Evolutionary conservation across 441 rosid genomes (phyloP).

Genomic region (Croton laevigatus): DNA sequence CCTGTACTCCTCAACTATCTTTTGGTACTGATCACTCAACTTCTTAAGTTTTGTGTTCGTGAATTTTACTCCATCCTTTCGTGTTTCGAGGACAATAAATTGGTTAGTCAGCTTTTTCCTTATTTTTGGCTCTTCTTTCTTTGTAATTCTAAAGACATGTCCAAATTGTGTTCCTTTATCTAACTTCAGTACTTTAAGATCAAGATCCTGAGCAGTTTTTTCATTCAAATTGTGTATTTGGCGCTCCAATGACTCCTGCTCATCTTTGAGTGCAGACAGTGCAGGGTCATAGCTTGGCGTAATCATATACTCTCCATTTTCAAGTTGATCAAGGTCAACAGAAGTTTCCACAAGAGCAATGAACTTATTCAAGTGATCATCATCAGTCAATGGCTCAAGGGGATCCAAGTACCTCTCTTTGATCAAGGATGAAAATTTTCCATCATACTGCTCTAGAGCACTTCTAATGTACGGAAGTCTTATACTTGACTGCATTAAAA

Average conservation of each 20-base stretch:
- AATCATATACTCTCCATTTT: constrained; percentile 96
- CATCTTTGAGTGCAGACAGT: constrained; percentile 62
- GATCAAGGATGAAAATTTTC: constrained; percentile 67
- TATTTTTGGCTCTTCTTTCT: constrained; percentile 97
- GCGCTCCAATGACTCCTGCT: constrained; percentile 70
- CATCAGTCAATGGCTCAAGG: constrained; percentile 55
- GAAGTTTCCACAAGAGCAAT: constrained; percentile 80
- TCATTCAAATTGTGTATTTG: constrained; percentile 81
- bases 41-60: constrained; percentile 93
- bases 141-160: constrained; percentile 93
- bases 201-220: constrained; percentile 73
- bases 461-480: constrained; percentile 82
- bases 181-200: constrained; percentile 81
- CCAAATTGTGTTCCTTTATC: constrained; percentile 95
- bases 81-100: constrained; percentile 90
- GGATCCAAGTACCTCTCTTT: constrained; percentile 62
- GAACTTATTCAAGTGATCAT: constrained; percentile 77
- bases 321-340: constrained; percentile 94
- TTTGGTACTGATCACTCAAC: constrained; percentile 87
- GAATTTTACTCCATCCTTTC: constrained; percentile 98
- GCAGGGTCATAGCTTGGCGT: constrained; percentile 78
- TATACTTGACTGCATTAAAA: constrained; percentile 68
- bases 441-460: constrained; percentile 63
- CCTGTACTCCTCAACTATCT: constrained; percentile 78
- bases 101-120: constrained; percentile 86